Evolutionary conservation across 768 basidiomycete species (phyloP), one percentile per base, ranked within the genome.

Genomic region (Tricholoma matsutake): DNA sequence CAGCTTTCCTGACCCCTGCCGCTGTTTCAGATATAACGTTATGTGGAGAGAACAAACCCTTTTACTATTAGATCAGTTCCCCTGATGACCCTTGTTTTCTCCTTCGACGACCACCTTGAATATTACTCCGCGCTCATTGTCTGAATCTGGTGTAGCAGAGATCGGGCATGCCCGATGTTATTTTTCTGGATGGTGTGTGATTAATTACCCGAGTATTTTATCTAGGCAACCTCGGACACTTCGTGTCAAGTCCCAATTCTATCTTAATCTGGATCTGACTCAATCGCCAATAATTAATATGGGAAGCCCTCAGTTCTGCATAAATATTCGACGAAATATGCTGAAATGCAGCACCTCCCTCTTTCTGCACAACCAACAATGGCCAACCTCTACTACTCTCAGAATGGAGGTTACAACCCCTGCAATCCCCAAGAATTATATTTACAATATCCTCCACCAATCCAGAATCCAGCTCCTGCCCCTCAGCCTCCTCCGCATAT

Each of bases 381-480:
- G 58, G n/a, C 49, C 5, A 32, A 58, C 31, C 2, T 47, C n/a
- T 58, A 29, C 58, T 22, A 52, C 49, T 22, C 54, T 25, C 37
- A 4, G 4, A 56, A 22, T 11, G 35, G 34, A 22, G 32, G 54
- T 11, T 56, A 56, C 54, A 56, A 54, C 18, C 4, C 35, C 20
- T 55, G 37, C 54, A 55, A 54, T 13, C 8, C 35, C 34, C 20
- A 18, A 34, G 20, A 39, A 16, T 28, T 16, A 25, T 31, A 29
- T 57, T 37, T 22, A 6, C 57, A 56, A 34, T 45, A 29, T 39
- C 43, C 56, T n/a, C 56, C 60, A 9, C 61, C 56, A 37, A 29
- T 43, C n/a, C 56, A 47, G 35, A 28, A 54, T 53, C 25, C 34
- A 18, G 9, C 39, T 18, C 39, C 53, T 9, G 35, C 52, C 3